A percentile compares a stretch with the other conserved stretches of the same genome.
Conservation (phyloP, 2,329 filamentous ascomycete species). For the Lojkania enalia region DNA sequence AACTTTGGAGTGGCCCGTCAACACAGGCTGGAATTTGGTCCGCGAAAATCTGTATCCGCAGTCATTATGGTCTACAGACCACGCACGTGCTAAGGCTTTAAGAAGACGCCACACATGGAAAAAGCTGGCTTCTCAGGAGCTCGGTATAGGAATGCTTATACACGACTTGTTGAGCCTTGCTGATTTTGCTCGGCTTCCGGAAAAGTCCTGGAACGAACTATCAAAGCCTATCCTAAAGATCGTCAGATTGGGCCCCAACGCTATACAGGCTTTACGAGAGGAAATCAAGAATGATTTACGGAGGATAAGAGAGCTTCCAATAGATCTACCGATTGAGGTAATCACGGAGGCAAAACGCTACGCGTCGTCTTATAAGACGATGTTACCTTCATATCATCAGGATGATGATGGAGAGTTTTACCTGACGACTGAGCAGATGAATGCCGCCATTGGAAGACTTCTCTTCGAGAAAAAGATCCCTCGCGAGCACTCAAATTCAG, state of each 20-base stretch:
- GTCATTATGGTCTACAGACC: slow-evolving; percentile 49
- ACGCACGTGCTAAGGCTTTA: slow-evolving; percentile 33
- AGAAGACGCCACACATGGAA: slow-evolving; percentile 44
- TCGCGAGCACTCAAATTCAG: slow-evolving; percentile 7
- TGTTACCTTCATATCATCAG: slow-evolving; percentile 41
- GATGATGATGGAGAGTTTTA: slow-evolving; percentile 44
- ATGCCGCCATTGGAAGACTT: slow-evolving; percentile 31
- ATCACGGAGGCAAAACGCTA: too few species aligned
- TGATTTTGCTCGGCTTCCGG: slow-evolving; percentile 10
- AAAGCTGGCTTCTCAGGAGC: slow-evolving; percentile 48
- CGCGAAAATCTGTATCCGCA: slow-evolving; percentile 47
- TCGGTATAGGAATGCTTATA: slow-evolving; percentile 47
- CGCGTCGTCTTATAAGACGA: too few species aligned
- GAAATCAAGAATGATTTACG: slow-evolving; percentile 23
- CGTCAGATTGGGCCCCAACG: slow-evolving; percentile 3
- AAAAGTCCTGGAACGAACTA: slow-evolving; percentile 15
- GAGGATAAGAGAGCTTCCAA: slow-evolving; percentile 14
- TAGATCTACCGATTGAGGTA: slow-evolving; percentile 17
- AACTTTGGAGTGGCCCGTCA: slow-evolving; percentile 43
- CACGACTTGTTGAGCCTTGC: slow-evolving; percentile 36
- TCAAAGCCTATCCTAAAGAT: slow-evolving; percentile 27
- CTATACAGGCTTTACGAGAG: slow-evolving; percentile 10
- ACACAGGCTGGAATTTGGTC: slow-evolving; percentile 42
- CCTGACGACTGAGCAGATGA: slow-evolving; percentile 32
- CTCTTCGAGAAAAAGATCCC: slow-evolving; percentile 10